Evolutionary conservation across 495 filamentous ascomycete genomes (phyloP).

Genomic region (Penicillium subrubescens): DNA sequence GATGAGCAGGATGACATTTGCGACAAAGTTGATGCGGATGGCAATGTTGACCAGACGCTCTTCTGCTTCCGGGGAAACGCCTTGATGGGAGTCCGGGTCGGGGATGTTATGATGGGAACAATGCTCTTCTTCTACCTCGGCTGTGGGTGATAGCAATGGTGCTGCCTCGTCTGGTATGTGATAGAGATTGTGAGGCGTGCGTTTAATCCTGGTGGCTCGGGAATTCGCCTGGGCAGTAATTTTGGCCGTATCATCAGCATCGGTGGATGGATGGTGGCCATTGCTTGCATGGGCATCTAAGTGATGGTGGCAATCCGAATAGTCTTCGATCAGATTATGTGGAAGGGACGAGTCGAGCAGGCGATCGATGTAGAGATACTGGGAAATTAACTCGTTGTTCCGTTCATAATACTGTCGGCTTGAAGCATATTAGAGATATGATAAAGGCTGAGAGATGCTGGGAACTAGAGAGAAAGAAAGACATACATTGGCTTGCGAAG

Average conservation of each 20-base stretch:
- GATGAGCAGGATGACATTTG: slow-evolving; percentile 74
- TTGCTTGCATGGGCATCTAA: slow-evolving; percentile 25
- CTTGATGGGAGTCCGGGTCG: slow-evolving; percentile 44
- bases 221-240: slow-evolving; percentile 7
- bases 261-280: slow-evolving; percentile 3
- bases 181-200: slow-evolving; percentile 81
- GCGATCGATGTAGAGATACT: slow-evolving; percentile 91
- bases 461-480: background rate
- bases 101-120: slow-evolving; percentile 28
- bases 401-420: slow-evolving; percentile 79
- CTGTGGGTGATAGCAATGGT: slow-evolving; percentile 45
- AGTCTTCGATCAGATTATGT: slow-evolving; percentile 84
- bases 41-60: slow-evolving; percentile 72
- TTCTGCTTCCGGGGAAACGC: slow-evolving; percentile 61
- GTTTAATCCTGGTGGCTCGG: slow-evolving; percentile 57
- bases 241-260: slow-evolving; percentile 7
- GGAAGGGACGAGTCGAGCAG: slow-evolving; percentile 86
- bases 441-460: background rate
- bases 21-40: slow-evolving; percentile 84
- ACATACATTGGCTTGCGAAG: slow-evolving; percentile 36
- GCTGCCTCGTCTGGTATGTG: slow-evolving; percentile 72
- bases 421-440: background rate
- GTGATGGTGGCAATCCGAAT: slow-evolving; percentile 39
- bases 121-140: slow-evolving; percentile 31
- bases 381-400: slow-evolving; percentile 79